Evolutionary conservation across 2,329 filamentous ascomycete species (phyloP).

Genomic region (Acephala macrosclerotiorum): DNA sequence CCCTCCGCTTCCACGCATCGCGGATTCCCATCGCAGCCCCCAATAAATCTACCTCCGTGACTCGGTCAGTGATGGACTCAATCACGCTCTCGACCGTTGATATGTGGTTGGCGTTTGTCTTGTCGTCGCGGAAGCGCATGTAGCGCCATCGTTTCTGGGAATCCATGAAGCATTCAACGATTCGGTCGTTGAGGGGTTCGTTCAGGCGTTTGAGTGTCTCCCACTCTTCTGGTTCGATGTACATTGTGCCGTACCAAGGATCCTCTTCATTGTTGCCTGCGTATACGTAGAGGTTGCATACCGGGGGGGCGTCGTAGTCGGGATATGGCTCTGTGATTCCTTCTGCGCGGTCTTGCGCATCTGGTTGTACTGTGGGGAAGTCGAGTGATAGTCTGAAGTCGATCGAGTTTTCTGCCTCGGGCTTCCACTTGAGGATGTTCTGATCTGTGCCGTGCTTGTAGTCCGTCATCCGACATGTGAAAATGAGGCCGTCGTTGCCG

Average conservation of each 20-base stretch:
- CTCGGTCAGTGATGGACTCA: constrained; percentile 86
- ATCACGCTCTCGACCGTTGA: constrained; percentile 85
- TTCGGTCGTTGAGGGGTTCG: constrained; percentile 82
- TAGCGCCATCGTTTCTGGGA: constrained; percentile 80
- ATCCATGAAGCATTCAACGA: constrained; percentile 91
- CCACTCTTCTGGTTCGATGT: constrained; percentile 82
- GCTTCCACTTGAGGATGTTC: constrained; percentile 98
- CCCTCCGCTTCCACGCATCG: constrained; percentile 73
- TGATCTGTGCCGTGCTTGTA: constrained; percentile 92
- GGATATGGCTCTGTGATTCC: constrained; percentile 67
- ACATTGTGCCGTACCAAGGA: constrained; percentile 67
- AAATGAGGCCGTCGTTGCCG: constrained; percentile 96
- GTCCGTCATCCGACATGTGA: constrained; percentile 87
- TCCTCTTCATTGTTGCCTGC: constrained; percentile 62
- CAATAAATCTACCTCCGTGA: constrained; percentile 83
- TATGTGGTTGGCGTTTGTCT: constrained; percentile 88
- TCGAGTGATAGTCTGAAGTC: constrained; percentile 84
- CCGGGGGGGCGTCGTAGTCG: constrained; percentile 83
- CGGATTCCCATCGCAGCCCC: constrained; percentile 74
- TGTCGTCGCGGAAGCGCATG: constrained; percentile 91
- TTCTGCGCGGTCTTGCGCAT: constrained; percentile 71
- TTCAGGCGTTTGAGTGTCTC: constrained; percentile 76
- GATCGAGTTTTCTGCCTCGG: constrained; percentile 91
- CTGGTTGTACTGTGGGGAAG: constrained; percentile 76
- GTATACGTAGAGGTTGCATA: constrained; percentile 75